Evolutionary conservation across 306 rosid genomes (phyloP).

Genomic region (Crataegus laevigata): DNA sequence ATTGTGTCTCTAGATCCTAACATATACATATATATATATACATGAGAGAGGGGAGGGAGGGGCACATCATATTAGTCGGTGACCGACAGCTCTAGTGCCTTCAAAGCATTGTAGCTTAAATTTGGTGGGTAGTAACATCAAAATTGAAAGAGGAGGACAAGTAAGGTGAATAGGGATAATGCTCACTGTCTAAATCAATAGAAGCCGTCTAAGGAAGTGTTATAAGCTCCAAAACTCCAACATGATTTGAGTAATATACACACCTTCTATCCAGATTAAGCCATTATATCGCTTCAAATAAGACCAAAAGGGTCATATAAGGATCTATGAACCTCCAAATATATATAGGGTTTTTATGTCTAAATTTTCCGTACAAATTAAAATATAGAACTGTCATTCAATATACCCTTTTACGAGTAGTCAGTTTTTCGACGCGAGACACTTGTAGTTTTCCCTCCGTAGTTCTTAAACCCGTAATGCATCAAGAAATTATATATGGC

Average conservation of each 20-base stretch:
- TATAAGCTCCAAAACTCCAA: neutral
- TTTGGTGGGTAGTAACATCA: slow-evolving; percentile 37
- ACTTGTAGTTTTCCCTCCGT: neutral
- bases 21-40: too few species aligned
- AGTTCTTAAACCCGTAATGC: neutral
- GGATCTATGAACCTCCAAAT: too few species aligned
- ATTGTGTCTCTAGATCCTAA: too few species aligned
- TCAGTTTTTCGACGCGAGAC: neutral
- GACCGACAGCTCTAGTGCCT: slow-evolving; percentile 31
- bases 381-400: too few species aligned
- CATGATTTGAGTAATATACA: neutral
- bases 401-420: neutral
- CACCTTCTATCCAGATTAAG: neutral
- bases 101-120: slow-evolving; percentile 29
- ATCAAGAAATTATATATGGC: neutral
- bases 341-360: too few species aligned
- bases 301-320: neutral
- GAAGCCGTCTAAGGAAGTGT: neutral
- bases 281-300: neutral
- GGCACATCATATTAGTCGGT: slow-evolving; percentile 48
- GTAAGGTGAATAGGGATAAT: neutral
- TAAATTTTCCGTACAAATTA: too few species aligned
- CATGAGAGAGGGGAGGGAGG: slow-evolving; percentile 4
- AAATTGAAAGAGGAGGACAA: neutral
- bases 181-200: neutral